A percentile compares a stretch with the other conserved stretches of the same genome.
Conservation (phyloP, 306 rosid genomes). For the Ochetophila trinervis region DNA sequence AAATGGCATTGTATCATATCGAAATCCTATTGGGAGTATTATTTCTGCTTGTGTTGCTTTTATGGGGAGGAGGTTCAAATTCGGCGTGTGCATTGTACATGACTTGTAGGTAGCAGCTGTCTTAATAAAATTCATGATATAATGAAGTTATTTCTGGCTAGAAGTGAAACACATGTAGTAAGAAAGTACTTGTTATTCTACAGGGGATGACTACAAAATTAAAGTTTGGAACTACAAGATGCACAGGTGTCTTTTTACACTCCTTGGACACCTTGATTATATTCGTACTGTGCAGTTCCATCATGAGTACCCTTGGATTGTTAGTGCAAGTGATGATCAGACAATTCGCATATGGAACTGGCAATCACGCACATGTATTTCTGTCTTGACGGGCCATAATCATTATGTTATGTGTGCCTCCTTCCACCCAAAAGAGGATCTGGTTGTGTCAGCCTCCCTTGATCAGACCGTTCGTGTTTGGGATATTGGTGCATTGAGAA, state of each 20-base stretch:
- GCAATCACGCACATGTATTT: conserved; percentile 95
- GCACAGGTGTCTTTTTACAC: conserved; percentile 92
- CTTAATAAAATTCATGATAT: too few relatives aligned
- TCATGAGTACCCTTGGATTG: conserved; percentile 94
- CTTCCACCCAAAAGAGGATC: conserved; percentile 93
- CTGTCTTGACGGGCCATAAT: conserved; percentile 96
- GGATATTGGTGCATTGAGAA: conserved; percentile 89
- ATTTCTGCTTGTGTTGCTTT: not conserved
- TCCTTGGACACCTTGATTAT: conserved; percentile 94
- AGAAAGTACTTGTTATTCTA: conserved; percentile 13
- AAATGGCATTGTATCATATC: not conserved
- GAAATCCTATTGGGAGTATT: not conserved
- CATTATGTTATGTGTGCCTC: conserved; percentile 98
- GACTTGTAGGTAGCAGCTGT: not conserved
- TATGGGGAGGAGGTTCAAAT: not conserved
- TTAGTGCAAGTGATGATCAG: conserved; percentile 98
- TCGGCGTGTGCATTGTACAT: not conserved
- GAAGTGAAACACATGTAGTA: not conserved
- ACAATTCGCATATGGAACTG: conserved; percentile 98
- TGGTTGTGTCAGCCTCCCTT: conserved; percentile 88
- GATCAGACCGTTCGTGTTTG: conserved; percentile 99
- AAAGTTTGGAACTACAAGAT: conserved; percentile 98
- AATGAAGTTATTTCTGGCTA: not conserved
- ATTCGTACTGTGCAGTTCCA: conserved; percentile 97
- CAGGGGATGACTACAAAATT: conserved; percentile 99